These are phyloP conservation scores for Dictyostelium intermedium DNA, from an alignment of 78 protist species.

Conservation along the genomic window DNA sequence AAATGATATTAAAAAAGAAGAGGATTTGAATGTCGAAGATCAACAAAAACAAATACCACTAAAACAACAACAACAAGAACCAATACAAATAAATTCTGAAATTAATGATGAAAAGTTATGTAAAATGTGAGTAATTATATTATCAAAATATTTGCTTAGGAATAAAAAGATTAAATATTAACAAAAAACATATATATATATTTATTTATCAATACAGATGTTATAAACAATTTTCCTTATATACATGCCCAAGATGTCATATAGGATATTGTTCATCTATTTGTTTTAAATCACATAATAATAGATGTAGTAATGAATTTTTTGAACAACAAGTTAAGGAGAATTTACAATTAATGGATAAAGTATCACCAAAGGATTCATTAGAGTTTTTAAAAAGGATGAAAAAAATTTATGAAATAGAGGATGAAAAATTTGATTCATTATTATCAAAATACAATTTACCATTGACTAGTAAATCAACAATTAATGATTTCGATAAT, in stretches of 20 bases:
- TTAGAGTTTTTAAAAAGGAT: slow-evolving; percentile 21
- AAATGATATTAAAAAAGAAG: background rate
- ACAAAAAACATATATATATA: background rate
- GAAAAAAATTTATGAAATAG: slow-evolving; percentile 48
- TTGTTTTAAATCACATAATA: slow-evolving; percentile 55
- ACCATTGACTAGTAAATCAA: background rate
- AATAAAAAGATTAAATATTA: background rate
- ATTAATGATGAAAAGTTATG: background rate
- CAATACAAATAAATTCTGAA: background rate
- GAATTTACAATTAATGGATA: slow-evolving; percentile 15
- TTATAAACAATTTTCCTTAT: slow-evolving; percentile 34
- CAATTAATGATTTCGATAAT: background rate
- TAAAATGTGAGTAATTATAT: slow-evolving; percentile 14
- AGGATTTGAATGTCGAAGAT: background rate
- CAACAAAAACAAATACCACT: background rate
- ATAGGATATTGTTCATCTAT: slow-evolving; percentile 46
- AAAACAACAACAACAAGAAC: background rate
- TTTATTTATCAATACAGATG: too few species aligned
- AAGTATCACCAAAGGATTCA: slow-evolving; percentile 33
- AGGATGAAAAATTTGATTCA: slow-evolving; percentile 25
- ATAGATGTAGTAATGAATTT: slow-evolving; percentile 28
- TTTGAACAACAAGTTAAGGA: slow-evolving; percentile 30
- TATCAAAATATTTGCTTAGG: background rate
- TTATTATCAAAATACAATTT: background rate
- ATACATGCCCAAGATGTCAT: slow-evolving; percentile 69